Evolutionary conservation across 1,284 basidiomycete species (phyloP), one percentile per base, ranked within the genome.

Genomic region (Takashimella tepidaria): DNA sequence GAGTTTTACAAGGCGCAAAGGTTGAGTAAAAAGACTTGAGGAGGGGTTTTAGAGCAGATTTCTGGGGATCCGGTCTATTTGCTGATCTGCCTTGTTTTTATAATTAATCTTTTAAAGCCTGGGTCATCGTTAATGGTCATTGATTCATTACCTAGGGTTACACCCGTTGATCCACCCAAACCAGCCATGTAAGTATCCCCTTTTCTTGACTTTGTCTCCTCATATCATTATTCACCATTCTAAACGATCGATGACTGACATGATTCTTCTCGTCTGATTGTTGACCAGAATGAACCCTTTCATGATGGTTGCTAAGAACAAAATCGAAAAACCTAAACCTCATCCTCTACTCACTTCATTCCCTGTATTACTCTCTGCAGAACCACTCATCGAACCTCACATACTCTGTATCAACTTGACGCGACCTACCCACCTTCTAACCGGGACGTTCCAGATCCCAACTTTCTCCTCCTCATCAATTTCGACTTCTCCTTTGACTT

Each of bases 91-190:
- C n/a, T n/a, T n/a, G n/a, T n/a, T n/a, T n/a, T n/a, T n/a, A n/a
- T n/a, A n/a, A n/a, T n/a, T n/a, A n/a, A n/a, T n/a, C n/a, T n/a
- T n/a, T n/a, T n/a, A 1, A 51, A 73, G 69, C 64, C 65, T 26
- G 70, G 70, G 3, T 68, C 66, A 1, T 56, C 65, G 5, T 44
- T 62, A 11, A 61, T 53, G 51, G 62, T 74, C 22, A 66, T 74
- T 49, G 69, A 69, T 42, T 63, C 61, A 1, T 48, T 74, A 23
- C 72, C 72, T 1, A 50, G 48, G 1, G 63, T 69, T 1, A 69
- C 68, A 1, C 67, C 67, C 16, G 69, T 72, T 0, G 68, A 72
- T 8, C 64, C 65, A 8, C 72, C 70, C 5, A 68, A 71, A 56
- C 68, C 69, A 0, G 54, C 61, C 41, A 62, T 66, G 66, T 69